Evolutionary conservation across 306 rosid species (phyloP), one percentile per base, ranked within the genome.

Genomic region (Casuarina cunninghamiana): DNA sequence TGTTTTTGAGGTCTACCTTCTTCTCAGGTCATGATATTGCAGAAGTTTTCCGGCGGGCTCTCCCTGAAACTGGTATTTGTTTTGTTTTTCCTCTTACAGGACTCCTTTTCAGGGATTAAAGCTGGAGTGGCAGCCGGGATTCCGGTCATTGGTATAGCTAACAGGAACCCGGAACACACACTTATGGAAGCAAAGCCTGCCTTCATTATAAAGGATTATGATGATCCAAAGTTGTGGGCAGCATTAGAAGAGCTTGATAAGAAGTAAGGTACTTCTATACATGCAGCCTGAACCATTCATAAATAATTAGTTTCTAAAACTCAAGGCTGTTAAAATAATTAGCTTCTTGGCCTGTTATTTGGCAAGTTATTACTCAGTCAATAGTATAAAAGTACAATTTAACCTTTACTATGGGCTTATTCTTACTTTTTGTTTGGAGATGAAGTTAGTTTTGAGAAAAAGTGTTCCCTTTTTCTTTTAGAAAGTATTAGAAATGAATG

Each of bases 101-200:
- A 94, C 85, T 94, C 97, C 5, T 90, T 88, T 70, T 92, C 97
- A 4, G 97, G 98, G 73, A 94, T 94, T 77, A 92, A 79, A 79
- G 96, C 98, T 55, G 97, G 93, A 70, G 98, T 92, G 69, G 91
- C 93, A 55, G 98, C 97, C 48, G 97, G 92, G 81, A 87, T 92
- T 96, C 98, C 96, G 2, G 97, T 94, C 74, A 77, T 94, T 35
- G 98, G 92, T 53, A 39, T 94, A 86, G 12, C 93, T 43, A 90
- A 91, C 5, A 81, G 97, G 81, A 94, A 88, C 73, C 96, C 96
- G 0, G 96, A 88, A 82, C 74, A 85, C 50, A 68, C 86, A 50
- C 74, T 94, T 74, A 80, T 84, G 91, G 82, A 80, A 83, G 94
- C 94, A 55, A 89, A 87, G 57, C 97, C 98, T 38, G 57, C 91